These are phyloP conservation scores for Botrytis fragariae DNA, from an alignment of 2,329 filamentous ascomycete species.

Conservation along the genomic window DNA sequence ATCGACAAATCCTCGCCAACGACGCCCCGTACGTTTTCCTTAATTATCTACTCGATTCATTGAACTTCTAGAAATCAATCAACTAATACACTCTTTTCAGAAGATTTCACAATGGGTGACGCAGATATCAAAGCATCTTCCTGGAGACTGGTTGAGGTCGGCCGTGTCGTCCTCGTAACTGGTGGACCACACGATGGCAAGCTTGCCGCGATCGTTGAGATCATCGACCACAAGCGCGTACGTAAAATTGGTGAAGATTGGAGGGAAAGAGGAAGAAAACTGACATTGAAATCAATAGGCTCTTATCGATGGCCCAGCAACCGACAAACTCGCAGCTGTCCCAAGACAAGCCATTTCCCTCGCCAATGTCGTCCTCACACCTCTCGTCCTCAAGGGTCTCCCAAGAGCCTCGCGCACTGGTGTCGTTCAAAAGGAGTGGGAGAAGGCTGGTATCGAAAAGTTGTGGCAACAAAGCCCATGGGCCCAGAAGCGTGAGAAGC, in stretches of 20 bases:
- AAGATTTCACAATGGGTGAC: slow-evolving; percentile 73
- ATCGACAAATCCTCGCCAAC: slow-evolving; percentile 35
- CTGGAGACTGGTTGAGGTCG: slow-evolving; percentile 94
- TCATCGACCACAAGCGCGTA: slow-evolving; percentile 99
- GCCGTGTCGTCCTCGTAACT: slow-evolving; percentile 92
- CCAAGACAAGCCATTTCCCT: slow-evolving; percentile 85
- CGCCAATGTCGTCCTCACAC: slow-evolving; percentile 81
- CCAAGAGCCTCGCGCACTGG: slow-evolving; percentile 81
- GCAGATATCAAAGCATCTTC: slow-evolving; percentile 76
- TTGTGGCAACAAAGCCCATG: slow-evolving; percentile 91
- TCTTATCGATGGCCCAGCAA: slow-evolving; percentile 91
- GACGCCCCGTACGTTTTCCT: slow-evolving; percentile 36
- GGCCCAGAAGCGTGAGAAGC: slow-evolving; percentile 89
- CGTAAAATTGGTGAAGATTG: slow-evolving; percentile 47
- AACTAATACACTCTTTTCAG: slow-evolving; percentile 41
- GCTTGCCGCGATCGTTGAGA: slow-evolving; percentile 94
- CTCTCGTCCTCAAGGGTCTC: slow-evolving; percentile 81
- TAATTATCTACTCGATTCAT: slow-evolving; percentile 21
- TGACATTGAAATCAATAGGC: slow-evolving; percentile 59
- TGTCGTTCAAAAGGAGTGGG: slow-evolving; percentile 84
- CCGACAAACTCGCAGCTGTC: slow-evolving; percentile 74
- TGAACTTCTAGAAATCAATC: slow-evolving; percentile 8
- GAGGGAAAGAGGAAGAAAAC: slow-evolving; percentile 26
- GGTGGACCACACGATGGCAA: slow-evolving; percentile 76
- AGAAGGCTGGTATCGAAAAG: slow-evolving; percentile 83